Percentiles rank a stretch among this genome's conserved stretches.
Conservation (phyloP, 148 eudicot genomes). For the Rhododendron griersonianum region DNA sequence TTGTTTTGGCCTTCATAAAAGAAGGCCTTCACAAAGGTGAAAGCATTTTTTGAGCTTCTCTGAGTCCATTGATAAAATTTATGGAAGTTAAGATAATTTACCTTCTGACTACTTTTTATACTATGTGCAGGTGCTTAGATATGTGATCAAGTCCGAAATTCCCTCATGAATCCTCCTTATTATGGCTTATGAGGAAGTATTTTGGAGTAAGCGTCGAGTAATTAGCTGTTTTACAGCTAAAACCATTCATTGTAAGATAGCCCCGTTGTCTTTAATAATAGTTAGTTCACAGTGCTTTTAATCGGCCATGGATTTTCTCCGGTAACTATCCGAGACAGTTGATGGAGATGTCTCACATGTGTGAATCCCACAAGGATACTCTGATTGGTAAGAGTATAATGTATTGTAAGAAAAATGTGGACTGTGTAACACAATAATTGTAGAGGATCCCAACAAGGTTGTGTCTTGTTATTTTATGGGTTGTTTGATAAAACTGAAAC, state of each 20-base stretch:
- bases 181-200: neutral
- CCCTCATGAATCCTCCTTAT: neutral
- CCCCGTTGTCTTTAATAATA: neutral
- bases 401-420: too few relatives aligned
- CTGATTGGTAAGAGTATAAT: too few relatives aligned
- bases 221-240: neutral
- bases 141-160: neutral
- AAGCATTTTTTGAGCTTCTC: neutral
- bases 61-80: neutral
- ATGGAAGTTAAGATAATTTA: neutral
- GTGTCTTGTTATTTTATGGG: too few relatives aligned
- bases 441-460: too few relatives aligned
- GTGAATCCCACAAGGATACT: too few relatives aligned
- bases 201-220: neutral
- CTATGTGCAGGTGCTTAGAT: slow-evolving; percentile 4
- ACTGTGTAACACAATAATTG: too few relatives aligned
- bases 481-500: too few relatives aligned
- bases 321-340: too few relatives aligned
- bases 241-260: neutral
- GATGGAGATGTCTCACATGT: too few relatives aligned
- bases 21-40: slow-evolving; percentile 35
- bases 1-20: slow-evolving; percentile 59
- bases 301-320: neutral
- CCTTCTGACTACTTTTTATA: neutral
- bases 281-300: neutral